A percentile compares a stretch with the other conserved stretches of the same genome.
These are phyloP conservation scores for Heimioporus sp. DNA, from an alignment of 768 basidiomycete genomes.

Conservation along the genomic window DNA sequence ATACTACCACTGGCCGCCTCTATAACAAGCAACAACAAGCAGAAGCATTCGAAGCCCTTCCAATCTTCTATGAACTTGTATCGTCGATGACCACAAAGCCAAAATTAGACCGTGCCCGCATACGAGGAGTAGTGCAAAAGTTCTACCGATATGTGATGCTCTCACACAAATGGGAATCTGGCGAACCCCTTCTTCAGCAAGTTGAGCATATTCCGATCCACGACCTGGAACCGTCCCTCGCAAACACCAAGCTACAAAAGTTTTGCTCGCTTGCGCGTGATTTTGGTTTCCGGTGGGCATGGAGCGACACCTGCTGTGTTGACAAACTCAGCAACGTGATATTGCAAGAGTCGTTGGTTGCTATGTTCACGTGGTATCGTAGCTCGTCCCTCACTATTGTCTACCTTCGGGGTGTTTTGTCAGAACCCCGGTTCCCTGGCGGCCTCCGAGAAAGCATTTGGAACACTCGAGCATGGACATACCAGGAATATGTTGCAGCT, in stretches of 20 bases:
- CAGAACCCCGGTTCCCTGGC: too few relatives aligned
- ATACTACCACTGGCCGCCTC: neutral
- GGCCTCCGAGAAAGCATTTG: too few relatives aligned
- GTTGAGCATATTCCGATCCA: neutral
- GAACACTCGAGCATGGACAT: constrained; percentile 6
- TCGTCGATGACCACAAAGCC: too few relatives aligned
- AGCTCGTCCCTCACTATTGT: neutral
- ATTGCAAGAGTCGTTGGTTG: neutral
- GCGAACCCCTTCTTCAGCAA: neutral
- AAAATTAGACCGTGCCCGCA: too few relatives aligned
- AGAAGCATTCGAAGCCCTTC: neutral
- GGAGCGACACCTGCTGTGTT: neutral
- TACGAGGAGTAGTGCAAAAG: too few relatives aligned
- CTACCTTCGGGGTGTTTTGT: neutral
- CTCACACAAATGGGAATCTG: neutral
- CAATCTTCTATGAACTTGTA: too few relatives aligned
- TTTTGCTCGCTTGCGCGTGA: neutral
- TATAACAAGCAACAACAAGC: neutral
- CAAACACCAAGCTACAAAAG: neutral
- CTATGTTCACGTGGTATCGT: neutral
- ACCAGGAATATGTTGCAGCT: constrained; percentile 8
- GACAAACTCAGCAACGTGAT: neutral
- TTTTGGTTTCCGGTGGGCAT: neutral
- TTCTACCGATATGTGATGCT: too few relatives aligned
- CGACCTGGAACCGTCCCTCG: neutral